Evolutionary conservation across 1,284 basidiomycete species (phyloP).

Genomic region (Ustilago cynodontis): DNA sequence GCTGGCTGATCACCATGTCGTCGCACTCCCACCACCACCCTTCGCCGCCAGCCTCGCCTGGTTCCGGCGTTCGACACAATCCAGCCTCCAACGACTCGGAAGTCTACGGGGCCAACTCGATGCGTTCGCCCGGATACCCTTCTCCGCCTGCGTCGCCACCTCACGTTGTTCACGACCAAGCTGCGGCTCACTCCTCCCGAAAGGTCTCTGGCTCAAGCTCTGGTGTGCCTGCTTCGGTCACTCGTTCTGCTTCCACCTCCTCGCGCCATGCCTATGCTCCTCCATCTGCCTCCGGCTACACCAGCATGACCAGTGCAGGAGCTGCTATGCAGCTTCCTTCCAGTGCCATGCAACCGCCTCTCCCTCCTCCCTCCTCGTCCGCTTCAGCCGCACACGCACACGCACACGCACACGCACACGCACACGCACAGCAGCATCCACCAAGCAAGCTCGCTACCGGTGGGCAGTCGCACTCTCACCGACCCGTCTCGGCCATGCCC

Average conservation of each 20-base stretch:
- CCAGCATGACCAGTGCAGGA: constrained; percentile 46
- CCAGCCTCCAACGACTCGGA: constrained; percentile 1
- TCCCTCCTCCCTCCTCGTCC: constrained; percentile 10
- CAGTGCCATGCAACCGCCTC: constrained; percentile 5
- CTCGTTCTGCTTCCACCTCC: constrained; percentile 30
- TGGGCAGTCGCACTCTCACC: constrained; percentile 59
- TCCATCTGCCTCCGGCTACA: constrained; percentile 22
- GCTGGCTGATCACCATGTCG: constrained; percentile 18
- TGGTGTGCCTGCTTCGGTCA: constrained; percentile 20
- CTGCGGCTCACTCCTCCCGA: neutral
- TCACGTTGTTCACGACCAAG: constrained; percentile 18
- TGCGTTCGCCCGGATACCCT: constrained; percentile 42
- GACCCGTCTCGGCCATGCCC: constrained; percentile 65
- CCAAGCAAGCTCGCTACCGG: constrained; percentile 60
- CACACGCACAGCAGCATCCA: constrained; percentile 50
- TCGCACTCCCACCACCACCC: constrained; percentile 33
- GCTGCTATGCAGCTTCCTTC: constrained; percentile 36
- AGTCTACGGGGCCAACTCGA: constrained; percentile 23
- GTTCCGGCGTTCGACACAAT: constrained; percentile 23
- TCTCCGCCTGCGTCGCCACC: constrained; percentile 49
- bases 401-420: constrained; percentile 15
- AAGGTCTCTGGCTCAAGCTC: constrained; percentile 21
- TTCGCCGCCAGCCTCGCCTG: constrained; percentile 45
- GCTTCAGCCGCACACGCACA: constrained; percentile 10
- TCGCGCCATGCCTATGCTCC: constrained; percentile 21